A percentile compares a stretch with the other conserved stretches of the same genome.
These are phyloP conservation scores for Melampsora abietis-canadensis DNA, from an alignment of 1,284 basidiomycete genomes.

Conservation along the genomic window DNA sequence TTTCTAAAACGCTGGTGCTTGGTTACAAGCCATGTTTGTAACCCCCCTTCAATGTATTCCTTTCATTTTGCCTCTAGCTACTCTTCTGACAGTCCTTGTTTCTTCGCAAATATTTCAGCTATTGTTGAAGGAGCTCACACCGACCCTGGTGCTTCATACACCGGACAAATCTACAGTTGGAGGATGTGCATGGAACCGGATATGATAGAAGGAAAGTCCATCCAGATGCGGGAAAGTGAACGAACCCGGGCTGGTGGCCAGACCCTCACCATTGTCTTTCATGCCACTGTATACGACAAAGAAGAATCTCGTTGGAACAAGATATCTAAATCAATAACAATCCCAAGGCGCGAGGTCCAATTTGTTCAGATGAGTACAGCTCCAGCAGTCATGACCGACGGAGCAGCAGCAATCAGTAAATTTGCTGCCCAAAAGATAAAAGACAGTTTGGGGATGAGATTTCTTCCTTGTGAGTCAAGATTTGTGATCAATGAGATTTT, in stretches of 20 bases:
- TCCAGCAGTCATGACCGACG: constrained; percentile 37
- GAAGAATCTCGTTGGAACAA: neutral
- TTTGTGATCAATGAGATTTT: neutral
- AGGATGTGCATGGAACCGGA: constrained; percentile 1
- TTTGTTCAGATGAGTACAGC: constrained; percentile 2
- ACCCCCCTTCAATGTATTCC: neutral
- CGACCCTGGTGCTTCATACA: neutral
- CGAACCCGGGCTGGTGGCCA: neutral
- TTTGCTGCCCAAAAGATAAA: constrained; percentile 27
- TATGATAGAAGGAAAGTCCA: neutral
- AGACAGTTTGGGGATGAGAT: neutral
- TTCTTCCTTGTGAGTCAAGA: constrained; percentile 18
- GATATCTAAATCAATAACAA: neutral
- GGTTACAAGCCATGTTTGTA: constrained; percentile 22
- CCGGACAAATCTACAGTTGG: constrained; percentile 22
- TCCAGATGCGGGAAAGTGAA: neutral
- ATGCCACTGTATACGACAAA: neutral
- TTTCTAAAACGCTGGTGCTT: constrained; percentile 3
- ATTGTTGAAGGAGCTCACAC: constrained; percentile 26
- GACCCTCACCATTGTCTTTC: neutral
- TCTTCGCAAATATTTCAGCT: constrained; percentile 1
- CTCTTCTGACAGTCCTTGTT: neutral
- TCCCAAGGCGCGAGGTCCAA: neutral
- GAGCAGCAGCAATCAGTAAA: constrained; percentile 34
- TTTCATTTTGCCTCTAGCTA: neutral